Percentiles rank a stretch among this genome's conserved stretches.
These are phyloP conservation scores for Coemansia sp. DNA, from an alignment of 192 early-diverging fungal genomes.

Conservation along the genomic window DNA sequence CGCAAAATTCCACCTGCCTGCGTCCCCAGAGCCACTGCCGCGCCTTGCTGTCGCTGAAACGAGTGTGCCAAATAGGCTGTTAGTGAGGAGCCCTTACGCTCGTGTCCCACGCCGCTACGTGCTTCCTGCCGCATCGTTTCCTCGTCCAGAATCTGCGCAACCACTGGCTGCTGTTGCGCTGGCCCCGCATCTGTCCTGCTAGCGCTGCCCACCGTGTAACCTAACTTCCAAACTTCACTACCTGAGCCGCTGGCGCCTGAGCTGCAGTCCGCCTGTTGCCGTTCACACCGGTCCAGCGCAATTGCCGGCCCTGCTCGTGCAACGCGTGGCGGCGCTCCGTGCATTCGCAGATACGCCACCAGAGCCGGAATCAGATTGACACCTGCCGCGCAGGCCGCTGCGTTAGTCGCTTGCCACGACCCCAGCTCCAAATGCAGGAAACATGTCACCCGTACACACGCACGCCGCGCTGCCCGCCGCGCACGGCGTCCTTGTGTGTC, in stretches of 20 bases:
- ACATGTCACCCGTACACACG: constrained; percentile 47
- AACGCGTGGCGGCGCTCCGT: constrained; percentile 41
- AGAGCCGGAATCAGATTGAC: constrained; percentile 48
- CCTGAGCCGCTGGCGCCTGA: background rate
- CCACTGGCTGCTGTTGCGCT: constrained; percentile 3
- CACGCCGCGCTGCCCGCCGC: constrained; percentile 16
- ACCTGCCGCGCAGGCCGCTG: constrained; percentile 35
- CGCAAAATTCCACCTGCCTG: constrained; percentile 48
- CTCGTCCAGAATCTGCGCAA: constrained; percentile 15
- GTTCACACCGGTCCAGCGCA: constrained; percentile 39
- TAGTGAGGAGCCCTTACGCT: constrained; percentile 36
- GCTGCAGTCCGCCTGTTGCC: constrained; percentile 1
- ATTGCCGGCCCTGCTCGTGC: constrained; percentile 37
- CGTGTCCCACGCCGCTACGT: constrained; percentile 6
- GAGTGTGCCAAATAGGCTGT: constrained; percentile 40
- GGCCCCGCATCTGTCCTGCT: background rate
- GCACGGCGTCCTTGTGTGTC: background rate
- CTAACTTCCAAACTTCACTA: constrained; percentile 4
- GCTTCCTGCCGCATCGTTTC: constrained; percentile 2
- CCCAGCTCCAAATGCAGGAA: constrained; percentile 47
- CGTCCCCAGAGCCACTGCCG: constrained; percentile 31
- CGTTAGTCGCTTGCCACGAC: constrained; percentile 44
- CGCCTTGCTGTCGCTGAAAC: constrained; percentile 36
- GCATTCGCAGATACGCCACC: constrained; percentile 42
- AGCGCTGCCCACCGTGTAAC: constrained; percentile 2